A percentile compares a stretch with the other conserved stretches of the same genome.
Evolutionary conservation across 345 rosid genomes (phyloP).

Genomic region (Pugionium cornutum): DNA sequence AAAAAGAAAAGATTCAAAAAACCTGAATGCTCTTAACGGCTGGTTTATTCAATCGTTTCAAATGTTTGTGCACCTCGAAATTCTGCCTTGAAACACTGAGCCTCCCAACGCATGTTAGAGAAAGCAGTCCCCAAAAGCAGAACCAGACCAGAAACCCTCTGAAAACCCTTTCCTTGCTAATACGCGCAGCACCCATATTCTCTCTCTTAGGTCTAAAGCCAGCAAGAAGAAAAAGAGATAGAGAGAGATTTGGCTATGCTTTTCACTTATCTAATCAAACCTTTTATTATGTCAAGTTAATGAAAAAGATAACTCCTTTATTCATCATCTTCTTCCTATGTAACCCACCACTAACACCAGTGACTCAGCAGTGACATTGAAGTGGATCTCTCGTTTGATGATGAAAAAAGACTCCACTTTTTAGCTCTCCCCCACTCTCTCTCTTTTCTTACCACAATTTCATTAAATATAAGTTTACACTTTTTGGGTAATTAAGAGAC

Average conservation of each 20-base stretch:
- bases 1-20: not conserved
- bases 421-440: too few relatives aligned
- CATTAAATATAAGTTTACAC: not conserved
- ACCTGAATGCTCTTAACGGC: constrained; percentile 73
- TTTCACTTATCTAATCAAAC: constrained; percentile 16
- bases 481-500: constrained; percentile 11
- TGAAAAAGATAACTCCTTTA: constrained; percentile 33
- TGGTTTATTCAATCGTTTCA: constrained; percentile 85
- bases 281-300: constrained; percentile 24
- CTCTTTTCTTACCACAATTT: too few relatives aligned
- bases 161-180: constrained; percentile 37
- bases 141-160: constrained; percentile 42
- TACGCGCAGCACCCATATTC: constrained; percentile 44
- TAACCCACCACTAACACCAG: constrained; percentile 41
- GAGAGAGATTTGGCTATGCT: constrained; percentile 21
- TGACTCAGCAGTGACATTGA: constrained; percentile 37
- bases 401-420: constrained; percentile 26
- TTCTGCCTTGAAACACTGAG: constrained; percentile 58
- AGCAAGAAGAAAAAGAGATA: constrained; percentile 17
- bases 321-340: constrained; percentile 27
- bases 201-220: constrained; percentile 2
- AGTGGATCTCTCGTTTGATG: constrained; percentile 43
- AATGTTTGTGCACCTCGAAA: constrained; percentile 71
- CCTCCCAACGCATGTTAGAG: constrained; percentile 55
- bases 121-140: constrained; percentile 51